Base-by-base conservation (phyloP, 768 basidiomycete genomes). In the Mycena galericulata region DNA sequence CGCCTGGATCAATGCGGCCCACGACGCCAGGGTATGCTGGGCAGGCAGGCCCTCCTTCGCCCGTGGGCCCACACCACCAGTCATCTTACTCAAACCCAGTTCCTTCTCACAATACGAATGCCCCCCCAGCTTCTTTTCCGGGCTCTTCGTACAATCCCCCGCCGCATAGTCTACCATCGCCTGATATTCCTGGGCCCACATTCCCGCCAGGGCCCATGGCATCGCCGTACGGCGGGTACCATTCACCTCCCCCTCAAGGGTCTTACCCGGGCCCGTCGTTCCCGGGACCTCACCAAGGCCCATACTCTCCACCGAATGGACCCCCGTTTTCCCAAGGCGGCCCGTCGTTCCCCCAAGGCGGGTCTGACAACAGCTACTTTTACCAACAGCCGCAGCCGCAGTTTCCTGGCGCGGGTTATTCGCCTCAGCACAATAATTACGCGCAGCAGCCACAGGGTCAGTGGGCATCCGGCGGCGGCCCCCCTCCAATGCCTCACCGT, bases 291-390 rank as follows among this genome's bases (percentile, higher is more conserved):
- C 60, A 62, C 20, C 66, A 47, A 29, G 58, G 58, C 20, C n/a
- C n/a, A n/a, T 43, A 34, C 22, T 26, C 55, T 10, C 41, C 71
- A 18, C 56, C 46, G 26, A 72, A 60, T 2, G 38, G 56, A 3
- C 58, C 72, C 2, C 71, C 74, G 43, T 69, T 67, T 73, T 78
- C 74, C 55, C 75, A 69, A 46, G 73, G 45, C 14, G 68, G 67
- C 54, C 67, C 65, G 9, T 63, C 63, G n/a, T 72, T 72, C 53
- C 70, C 67, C 38, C 62, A 67, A 12, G 36, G 30, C 41, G 61
- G 54, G 26, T 22, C 60, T 34, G 69, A 54, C 26, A 24, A 22
- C 24, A 50, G 26, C 24, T 66, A 68, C 70, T 64, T 40, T 65
- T 68, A 62, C 41, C 60, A 62, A 60, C 71, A 68, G n/a, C n/a